A percentile compares a stretch with the other conserved stretches of the same genome.
Evolutionary conservation across 352 stramenopile species (phyloP).

Genomic region (Blastocystis sp.): DNA sequence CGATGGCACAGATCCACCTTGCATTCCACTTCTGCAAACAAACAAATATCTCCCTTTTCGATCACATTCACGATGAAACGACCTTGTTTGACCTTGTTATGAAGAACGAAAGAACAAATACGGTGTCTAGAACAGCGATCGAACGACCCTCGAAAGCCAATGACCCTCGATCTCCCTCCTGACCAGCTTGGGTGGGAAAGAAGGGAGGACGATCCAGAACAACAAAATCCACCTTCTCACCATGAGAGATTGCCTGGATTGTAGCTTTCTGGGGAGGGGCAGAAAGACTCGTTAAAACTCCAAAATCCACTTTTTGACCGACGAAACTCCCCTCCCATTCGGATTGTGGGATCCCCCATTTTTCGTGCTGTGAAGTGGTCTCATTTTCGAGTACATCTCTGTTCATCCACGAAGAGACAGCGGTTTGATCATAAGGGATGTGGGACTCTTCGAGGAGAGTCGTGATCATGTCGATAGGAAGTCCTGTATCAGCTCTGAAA

Average conservation of each 20-base stretch:
- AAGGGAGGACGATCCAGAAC: constrained; percentile 4
- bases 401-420: neutral
- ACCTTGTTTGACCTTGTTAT: neutral
- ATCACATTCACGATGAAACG: neutral
- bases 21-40: neutral
- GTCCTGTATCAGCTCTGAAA: constrained; percentile 1
- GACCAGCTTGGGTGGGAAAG: constrained; percentile 36
- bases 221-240: neutral
- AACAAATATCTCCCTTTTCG: neutral
- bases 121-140: neutral
- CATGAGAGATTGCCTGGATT: neutral
- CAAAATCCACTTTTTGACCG: neutral
- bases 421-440: neutral
- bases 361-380: neutral
- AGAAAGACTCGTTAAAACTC: neutral
- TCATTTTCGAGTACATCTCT: neutral
- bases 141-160: neutral
- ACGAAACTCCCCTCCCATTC: neutral
- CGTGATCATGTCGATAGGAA: constrained; percentile 39
- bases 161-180: constrained; percentile 18
- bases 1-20: constrained; percentile 40
- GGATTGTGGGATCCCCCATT: neutral
- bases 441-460: neutral
- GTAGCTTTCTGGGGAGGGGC: neutral
- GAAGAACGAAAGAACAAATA: neutral